Evolutionary conservation across 345 rosid genomes (phyloP).

Genomic region (Citrus maxima): DNA sequence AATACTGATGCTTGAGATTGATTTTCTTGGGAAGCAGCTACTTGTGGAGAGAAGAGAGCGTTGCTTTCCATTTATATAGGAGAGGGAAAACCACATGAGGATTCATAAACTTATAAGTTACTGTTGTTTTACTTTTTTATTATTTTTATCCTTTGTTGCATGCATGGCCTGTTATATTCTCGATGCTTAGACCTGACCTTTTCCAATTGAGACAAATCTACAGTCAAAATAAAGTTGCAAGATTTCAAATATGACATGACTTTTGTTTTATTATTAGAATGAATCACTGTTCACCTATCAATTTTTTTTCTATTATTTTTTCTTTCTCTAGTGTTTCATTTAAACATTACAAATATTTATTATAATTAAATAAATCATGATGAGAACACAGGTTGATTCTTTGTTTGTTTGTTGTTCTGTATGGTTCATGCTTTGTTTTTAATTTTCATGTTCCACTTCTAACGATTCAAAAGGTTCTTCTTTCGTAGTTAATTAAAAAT

Average conservation of each 20-base stretch:
- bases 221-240: background rate
- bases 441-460: background rate
- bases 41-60: background rate
- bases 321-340: background rate
- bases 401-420: background rate
- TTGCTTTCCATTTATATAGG: background rate
- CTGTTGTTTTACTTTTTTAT: background rate
- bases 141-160: too few species aligned
- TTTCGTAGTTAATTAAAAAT: too few species aligned
- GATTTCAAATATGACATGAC: background rate
- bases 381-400: background rate
- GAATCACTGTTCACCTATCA: background rate
- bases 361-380: background rate
- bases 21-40: background rate
- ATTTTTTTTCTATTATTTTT: background rate
- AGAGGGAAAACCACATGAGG: background rate
- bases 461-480: background rate
- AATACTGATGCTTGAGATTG: background rate
- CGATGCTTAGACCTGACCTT: background rate
- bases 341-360: background rate
- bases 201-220: background rate
- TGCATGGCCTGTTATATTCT: background rate
- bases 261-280: background rate
- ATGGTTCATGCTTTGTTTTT: background rate
- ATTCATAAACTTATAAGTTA: too few species aligned